Percentiles rank a stretch among this genome's conserved stretches.
phyloP scores from a whole-genome alignment of 1,139 yeast genomes.

The Barnettozyma hawaiiensis region DNA sequence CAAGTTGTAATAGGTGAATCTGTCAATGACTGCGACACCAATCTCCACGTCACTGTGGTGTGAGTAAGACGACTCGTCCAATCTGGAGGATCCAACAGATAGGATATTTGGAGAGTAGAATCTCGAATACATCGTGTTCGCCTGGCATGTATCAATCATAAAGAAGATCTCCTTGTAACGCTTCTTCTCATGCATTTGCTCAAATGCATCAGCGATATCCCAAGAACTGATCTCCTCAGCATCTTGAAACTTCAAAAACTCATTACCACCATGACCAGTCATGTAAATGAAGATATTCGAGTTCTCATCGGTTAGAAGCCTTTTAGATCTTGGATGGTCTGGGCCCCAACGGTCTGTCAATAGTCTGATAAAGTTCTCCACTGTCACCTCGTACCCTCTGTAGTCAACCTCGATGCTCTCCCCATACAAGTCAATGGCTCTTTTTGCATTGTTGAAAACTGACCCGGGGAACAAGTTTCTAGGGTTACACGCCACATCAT shows the following conservation, averaged over 20 bases:
- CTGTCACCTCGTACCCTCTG: slow-evolving; percentile 96
- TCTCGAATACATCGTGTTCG: slow-evolving; percentile 93
- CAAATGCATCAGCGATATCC: slow-evolving; percentile 96
- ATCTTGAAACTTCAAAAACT: slow-evolving; percentile 93
- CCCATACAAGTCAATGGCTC: slow-evolving; percentile 91
- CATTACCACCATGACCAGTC: slow-evolving; percentile 99
- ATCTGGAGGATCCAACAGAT: slow-evolving; percentile 88
- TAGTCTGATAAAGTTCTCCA: slow-evolving; percentile 84
- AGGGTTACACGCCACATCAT: slow-evolving; percentile 96
- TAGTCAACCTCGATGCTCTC: slow-evolving; percentile 94
- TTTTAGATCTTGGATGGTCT: slow-evolving; percentile 86
- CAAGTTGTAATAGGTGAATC: slow-evolving; percentile 88
- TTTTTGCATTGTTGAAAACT: slow-evolving; percentile 89
- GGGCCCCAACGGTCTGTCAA: slow-evolving; percentile 94
- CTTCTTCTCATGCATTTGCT: slow-evolving; percentile 93
- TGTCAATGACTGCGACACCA: slow-evolving; percentile 96
- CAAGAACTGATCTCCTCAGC: slow-evolving; percentile 96
- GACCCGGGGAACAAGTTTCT: slow-evolving; percentile 95
- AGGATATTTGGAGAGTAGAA: slow-evolving; percentile 89
- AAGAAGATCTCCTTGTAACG: slow-evolving; percentile 92
- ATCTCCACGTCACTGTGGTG: slow-evolving; percentile 94
- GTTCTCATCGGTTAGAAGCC: slow-evolving; percentile 86
- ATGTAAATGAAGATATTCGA: slow-evolving; percentile 89
- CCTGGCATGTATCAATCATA: slow-evolving; percentile 98
- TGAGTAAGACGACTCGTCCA: slow-evolving; percentile 89